Conservation (phyloP, 805 yeast genomes). For the Hanseniaspora nectarophila region DNA sequence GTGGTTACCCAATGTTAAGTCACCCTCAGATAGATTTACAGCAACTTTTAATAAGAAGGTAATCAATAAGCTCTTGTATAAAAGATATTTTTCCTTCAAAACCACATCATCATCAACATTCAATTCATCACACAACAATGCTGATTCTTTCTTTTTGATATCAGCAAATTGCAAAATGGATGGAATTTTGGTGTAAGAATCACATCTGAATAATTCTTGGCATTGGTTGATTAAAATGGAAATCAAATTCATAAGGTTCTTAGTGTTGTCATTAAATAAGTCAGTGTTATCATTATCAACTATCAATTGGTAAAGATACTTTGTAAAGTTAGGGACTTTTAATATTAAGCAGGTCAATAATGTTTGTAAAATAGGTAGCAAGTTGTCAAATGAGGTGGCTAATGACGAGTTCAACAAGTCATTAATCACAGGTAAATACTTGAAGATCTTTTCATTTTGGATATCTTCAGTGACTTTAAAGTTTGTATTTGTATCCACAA, state of each 20-base stretch:
- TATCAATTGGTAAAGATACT: not conserved
- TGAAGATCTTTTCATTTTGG: slow-evolving; percentile 6
- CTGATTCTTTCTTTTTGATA: not conserved
- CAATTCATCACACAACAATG: slow-evolving; percentile 5
- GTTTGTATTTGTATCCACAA: slow-evolving; percentile 4
- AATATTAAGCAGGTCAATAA: not conserved
- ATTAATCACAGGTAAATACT: slow-evolving; percentile 11
- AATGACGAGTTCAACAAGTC: slow-evolving; percentile 9
- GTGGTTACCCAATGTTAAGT: slow-evolving; percentile 7
- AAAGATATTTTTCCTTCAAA: slow-evolving; percentile 2
- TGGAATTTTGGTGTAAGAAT: slow-evolving; percentile 1
- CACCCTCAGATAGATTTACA: slow-evolving; percentile 10
- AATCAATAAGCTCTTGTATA: slow-evolving; percentile 2
- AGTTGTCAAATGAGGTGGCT: not conserved
- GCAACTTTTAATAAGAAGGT: slow-evolving; percentile 3
- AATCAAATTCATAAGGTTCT: slow-evolving; percentile 4
- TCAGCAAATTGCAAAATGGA: not conserved
- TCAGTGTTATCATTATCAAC: not conserved
- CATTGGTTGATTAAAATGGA: slow-evolving; percentile 8
- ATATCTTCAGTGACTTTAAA: slow-evolving; percentile 5
- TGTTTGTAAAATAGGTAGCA: not conserved
- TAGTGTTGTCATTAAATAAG: slow-evolving; percentile 1
- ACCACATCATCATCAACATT: slow-evolving; percentile 9
- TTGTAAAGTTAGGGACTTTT: not conserved
- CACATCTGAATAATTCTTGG: slow-evolving; percentile 11